Evolutionary conservation across 352 stramenopile genomes (phyloP).

Genomic region (Phytophthora hybrid): DNA sequence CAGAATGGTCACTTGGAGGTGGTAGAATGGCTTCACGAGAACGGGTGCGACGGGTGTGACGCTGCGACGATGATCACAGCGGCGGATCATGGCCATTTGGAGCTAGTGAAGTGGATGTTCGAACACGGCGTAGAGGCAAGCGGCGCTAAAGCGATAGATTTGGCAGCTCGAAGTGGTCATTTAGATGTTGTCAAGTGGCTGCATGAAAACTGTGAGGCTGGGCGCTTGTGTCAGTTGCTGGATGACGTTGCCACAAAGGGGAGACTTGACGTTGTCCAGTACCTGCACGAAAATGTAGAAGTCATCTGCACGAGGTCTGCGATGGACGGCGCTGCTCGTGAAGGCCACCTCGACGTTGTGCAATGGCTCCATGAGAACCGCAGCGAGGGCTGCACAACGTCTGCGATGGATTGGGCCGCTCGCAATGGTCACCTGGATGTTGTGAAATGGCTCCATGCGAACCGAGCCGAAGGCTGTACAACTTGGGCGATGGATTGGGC

Average conservation of each 20-base stretch:
- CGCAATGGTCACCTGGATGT: constrained; percentile 16
- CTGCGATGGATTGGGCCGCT: constrained; percentile 19
- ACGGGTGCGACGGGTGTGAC: constrained; percentile 27
- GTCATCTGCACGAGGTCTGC: constrained; percentile 10
- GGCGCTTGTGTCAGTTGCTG: constrained; percentile 6
- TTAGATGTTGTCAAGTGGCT: constrained; percentile 35
- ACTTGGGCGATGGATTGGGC: constrained; percentile 34
- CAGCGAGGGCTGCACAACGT: constrained; percentile 27
- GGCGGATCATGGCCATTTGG: constrained; percentile 23
- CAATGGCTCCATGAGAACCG: constrained; percentile 32
- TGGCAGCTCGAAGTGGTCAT: constrained; percentile 28
- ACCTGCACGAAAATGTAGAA: constrained; percentile 9
- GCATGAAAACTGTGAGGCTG: constrained; percentile 9
- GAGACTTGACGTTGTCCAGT: constrained; percentile 17
- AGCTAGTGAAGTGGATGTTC: constrained; percentile 31
- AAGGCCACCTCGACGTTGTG: constrained; percentile 21
- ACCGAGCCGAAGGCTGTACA: constrained; percentile 25
- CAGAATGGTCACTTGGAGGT: constrained; percentile 32
- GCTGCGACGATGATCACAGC: constrained; percentile 19
- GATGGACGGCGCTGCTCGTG: constrained; percentile 20
- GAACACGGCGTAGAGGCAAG: constrained; percentile 15
- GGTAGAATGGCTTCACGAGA: constrained; percentile 32
- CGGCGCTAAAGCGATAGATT: constrained; percentile 19
- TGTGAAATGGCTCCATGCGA: constrained; percentile 25
- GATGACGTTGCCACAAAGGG: constrained; percentile 15